Evolutionary conservation across 768 basidiomycete species (phyloP).

Genomic region (Phylloporus arenicola): DNA sequence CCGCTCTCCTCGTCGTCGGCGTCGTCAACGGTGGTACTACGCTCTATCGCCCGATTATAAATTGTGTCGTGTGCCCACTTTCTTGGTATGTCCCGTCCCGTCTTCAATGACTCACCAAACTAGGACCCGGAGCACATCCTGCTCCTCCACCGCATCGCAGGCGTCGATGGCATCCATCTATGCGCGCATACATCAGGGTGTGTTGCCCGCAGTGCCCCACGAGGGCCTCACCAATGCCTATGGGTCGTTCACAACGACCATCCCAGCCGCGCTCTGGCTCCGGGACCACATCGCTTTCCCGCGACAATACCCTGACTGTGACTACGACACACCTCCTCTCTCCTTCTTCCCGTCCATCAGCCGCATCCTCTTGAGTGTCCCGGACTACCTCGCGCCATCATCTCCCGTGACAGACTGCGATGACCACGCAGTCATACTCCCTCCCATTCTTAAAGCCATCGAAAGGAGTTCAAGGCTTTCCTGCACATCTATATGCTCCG

Average conservation of each 20-base stretch:
- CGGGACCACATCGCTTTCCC: constrained; percentile 16
- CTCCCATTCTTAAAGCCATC: constrained; percentile 46
- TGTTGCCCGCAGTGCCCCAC: constrained; percentile 20
- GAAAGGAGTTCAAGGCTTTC: constrained; percentile 52
- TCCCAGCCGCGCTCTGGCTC: constrained; percentile 30
- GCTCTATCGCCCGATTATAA: constrained; percentile 12
- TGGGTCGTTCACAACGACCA: constrained; percentile 39
- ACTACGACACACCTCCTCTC: constrained; percentile 26
- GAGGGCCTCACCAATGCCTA: constrained; percentile 24
- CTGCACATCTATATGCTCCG: constrained; percentile 38
- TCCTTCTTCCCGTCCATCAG: constrained; percentile 34
- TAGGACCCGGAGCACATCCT: constrained; percentile 19
- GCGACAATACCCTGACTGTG: constrained; percentile 6
- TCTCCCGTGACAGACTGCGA: constrained; percentile 18
- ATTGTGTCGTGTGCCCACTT: constrained; percentile 23
- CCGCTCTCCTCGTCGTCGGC: neutral
- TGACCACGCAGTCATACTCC: constrained; percentile 9
- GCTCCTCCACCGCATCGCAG: constrained; percentile 20
- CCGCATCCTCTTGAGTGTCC: constrained; percentile 34
- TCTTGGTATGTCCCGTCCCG: constrained; percentile 2
- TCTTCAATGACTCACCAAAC: constrained; percentile 3
- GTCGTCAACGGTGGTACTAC: neutral
- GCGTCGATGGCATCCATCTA: constrained; percentile 24
- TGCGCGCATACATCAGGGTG: constrained; percentile 17
- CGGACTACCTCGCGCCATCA: constrained; percentile 7